Evolutionary conservation across 768 basidiomycete genomes (phyloP).

Genomic region (Lactarius vividus): DNA sequence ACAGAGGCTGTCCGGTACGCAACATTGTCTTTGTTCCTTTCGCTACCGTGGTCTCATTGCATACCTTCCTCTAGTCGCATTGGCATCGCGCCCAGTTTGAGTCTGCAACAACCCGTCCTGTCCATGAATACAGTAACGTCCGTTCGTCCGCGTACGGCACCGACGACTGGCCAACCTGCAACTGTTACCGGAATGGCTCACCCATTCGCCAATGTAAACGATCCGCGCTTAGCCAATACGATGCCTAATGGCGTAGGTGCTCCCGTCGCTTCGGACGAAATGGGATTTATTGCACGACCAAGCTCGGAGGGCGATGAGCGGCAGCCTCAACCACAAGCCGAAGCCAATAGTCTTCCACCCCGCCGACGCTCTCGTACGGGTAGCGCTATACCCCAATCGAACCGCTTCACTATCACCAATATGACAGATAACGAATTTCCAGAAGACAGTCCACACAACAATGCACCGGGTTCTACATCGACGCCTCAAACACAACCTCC

Average conservation of each 20-base stretch:
- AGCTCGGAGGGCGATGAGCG: conserved; percentile 21
- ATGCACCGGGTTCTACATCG: conserved; percentile 15
- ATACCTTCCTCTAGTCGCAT: conserved; percentile 41
- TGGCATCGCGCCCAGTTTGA: conserved; percentile 44
- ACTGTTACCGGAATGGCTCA: conserved; percentile 11
- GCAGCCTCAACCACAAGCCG: conserved; percentile 9
- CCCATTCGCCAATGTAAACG: conserved; percentile 13
- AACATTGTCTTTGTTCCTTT: not conserved
- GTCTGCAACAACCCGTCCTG: conserved; percentile 25
- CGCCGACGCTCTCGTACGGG: conserved; percentile 35
- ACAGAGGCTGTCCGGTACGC: conserved; percentile 59
- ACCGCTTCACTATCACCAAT: conserved; percentile 45
- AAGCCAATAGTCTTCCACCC: conserved; percentile 17
- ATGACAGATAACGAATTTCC: conserved; percentile 38
- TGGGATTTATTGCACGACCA: conserved; percentile 22
- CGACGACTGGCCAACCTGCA: not conserved
- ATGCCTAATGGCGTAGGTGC: conserved; percentile 2
- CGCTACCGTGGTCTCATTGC: not conserved
- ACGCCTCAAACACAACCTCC: not conserved
- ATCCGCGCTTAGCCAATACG: conserved; percentile 16
- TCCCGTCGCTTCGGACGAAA: conserved; percentile 13
- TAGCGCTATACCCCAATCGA: conserved; percentile 31
- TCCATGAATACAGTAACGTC: conserved; percentile 12
- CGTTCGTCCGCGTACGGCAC: conserved; percentile 13
- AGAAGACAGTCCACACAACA: conserved; percentile 43